phyloP scores from a whole-genome alignment of 345 rosid species.

The Rhodamnia rubescens region DNA sequence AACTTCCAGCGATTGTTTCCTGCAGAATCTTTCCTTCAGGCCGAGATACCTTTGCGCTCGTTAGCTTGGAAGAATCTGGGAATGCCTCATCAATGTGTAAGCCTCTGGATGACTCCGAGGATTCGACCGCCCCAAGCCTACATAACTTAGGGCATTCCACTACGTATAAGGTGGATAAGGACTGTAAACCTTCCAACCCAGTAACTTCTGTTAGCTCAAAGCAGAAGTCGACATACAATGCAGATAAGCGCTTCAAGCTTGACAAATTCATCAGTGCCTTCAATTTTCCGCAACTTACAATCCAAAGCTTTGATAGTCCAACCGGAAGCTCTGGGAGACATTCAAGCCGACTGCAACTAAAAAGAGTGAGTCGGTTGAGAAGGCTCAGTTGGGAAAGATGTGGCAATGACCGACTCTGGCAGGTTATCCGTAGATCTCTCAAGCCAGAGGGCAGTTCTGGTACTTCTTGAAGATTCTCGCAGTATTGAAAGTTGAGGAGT shows the following conservation, averaged over 20 bases:
- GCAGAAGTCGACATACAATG: background rate
- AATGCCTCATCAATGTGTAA: background rate
- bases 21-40: background rate
- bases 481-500: background rate
- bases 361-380: background rate
- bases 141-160: background rate
- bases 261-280: background rate
- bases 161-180: background rate
- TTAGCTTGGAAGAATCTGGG: background rate
- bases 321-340: background rate
- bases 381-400: background rate
- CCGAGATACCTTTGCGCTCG: background rate
- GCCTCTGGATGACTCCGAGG: background rate
- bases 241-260: background rate
- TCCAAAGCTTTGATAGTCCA: background rate
- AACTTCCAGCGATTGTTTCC: background rate
- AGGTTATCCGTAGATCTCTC: fast-evolving
- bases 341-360: background rate
- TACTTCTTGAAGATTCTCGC: background rate
- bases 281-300: background rate
- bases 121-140: background rate
- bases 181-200: background rate
- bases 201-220: background rate
- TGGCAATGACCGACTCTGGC: background rate
- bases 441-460: background rate